A percentile compares a stretch with the other conserved stretches of the same genome.
Evolutionary conservation across 2,329 filamentous ascomycete species (phyloP).

Genomic region (Fusarium transvaalense): DNA sequence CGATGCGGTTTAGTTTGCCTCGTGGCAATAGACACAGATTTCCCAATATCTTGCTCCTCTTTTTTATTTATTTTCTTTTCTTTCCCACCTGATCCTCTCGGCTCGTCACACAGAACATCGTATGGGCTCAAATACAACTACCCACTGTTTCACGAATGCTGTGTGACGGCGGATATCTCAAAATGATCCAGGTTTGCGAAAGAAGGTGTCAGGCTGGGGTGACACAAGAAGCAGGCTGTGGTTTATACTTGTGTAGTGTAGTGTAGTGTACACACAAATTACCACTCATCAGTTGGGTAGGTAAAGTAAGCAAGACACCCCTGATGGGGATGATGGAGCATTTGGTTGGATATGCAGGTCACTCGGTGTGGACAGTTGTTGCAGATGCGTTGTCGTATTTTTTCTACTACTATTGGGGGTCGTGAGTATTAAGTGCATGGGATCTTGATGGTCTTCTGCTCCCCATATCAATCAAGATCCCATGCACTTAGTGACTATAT

Average conservation of each 20-base stretch:
- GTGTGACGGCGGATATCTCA: conserved; percentile 16
- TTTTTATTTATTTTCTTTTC: not conserved
- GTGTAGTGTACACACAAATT: not conserved
- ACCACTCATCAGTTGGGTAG: not conserved
- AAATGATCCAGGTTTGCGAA: conserved; percentile 29
- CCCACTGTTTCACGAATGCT: conserved; percentile 12
- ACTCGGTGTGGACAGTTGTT: conserved; percentile 28
- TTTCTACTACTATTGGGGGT: conserved; percentile 25
- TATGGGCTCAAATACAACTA: not conserved
- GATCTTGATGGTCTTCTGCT: not conserved
- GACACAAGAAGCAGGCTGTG: conserved; percentile 14
- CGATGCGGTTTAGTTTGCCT: conserved; percentile 11
- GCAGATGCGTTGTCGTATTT: conserved; percentile 28
- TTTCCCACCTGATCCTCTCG: not conserved
- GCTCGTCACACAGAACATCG: conserved; percentile 20
- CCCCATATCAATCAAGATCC: conserved; percentile 1
- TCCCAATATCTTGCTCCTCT: not conserved
- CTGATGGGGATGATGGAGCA: conserved; percentile 29
- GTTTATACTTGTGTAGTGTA: not conserved
- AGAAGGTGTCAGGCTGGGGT: conserved; percentile 14
- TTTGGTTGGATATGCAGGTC: conserved; percentile 36
- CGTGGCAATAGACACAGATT: conserved; percentile 18
- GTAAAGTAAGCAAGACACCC: conserved; percentile 26
- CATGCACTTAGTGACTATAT: not conserved
- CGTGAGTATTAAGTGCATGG: not conserved